Evolutionary conservation across 257 asterid genomes (phyloP).

Genomic region (Osmanthus fragrans): DNA sequence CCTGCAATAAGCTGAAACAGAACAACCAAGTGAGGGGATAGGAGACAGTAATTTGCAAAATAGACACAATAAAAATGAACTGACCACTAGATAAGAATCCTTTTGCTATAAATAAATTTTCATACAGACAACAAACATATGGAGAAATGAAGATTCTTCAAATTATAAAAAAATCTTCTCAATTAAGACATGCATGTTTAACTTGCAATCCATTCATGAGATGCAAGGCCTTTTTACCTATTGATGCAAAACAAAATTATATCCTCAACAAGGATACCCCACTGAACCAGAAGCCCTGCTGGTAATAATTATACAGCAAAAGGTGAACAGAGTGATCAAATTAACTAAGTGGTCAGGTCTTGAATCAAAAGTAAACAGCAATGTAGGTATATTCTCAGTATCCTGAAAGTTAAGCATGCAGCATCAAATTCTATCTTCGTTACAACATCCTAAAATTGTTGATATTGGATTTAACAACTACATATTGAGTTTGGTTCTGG

Average conservation of each 20-base stretch:
- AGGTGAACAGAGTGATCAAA: background rate
- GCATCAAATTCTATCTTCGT: background rate
- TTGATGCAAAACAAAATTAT: conserved; percentile 5
- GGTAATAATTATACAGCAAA: background rate
- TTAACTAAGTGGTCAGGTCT: background rate
- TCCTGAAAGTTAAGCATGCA: background rate
- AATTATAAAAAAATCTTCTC: background rate
- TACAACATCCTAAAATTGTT: background rate
- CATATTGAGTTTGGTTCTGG: background rate
- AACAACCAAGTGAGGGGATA: conserved; percentile 19
- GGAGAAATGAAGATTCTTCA: background rate
- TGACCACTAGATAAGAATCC: background rate
- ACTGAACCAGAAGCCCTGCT: conserved; percentile 1
- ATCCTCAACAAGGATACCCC: conserved; percentile 6
- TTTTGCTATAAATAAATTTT: background rate
- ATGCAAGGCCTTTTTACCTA: background rate
- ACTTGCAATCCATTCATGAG: conserved; percentile 12
- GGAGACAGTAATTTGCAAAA: conserved; percentile 8
- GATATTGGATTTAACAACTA: background rate
- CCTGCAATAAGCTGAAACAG: conserved; percentile 87
- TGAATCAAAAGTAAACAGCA: background rate
- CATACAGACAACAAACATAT: conserved; percentile 12
- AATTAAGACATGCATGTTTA: background rate
- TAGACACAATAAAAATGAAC: conserved; percentile 15
- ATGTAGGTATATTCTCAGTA: background rate